phyloP scores from a whole-genome alignment of 148 eudicot genomes.

The Silene conica region DNA sequence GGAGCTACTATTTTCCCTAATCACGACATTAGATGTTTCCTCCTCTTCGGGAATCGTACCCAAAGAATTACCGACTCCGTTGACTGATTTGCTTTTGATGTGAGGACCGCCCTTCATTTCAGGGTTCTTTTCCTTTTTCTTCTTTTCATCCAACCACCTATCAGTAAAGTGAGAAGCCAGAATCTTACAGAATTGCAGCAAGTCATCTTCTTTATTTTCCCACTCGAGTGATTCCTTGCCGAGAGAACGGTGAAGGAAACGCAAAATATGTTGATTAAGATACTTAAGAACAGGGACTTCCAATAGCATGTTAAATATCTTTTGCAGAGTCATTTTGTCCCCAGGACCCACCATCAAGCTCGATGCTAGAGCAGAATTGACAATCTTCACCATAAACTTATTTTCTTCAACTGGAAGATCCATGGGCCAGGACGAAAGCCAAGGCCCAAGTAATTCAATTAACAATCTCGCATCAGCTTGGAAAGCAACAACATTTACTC shows the following conservation, averaged over 20 bases:
- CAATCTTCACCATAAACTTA: conserved; percentile 29
- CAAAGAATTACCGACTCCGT: conserved; percentile 28
- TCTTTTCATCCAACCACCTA: conserved; percentile 69
- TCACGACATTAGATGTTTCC: conserved; percentile 23
- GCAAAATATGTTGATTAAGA: conserved; percentile 42
- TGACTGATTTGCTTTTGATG: conserved; percentile 20
- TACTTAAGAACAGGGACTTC: conserved; percentile 53
- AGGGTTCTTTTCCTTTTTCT: conserved; percentile 49
- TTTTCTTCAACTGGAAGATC: conserved; percentile 31
- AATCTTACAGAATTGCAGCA: conserved; percentile 36
- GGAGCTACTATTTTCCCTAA: conserved; percentile 30
- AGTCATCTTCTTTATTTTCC: conserved; percentile 59
- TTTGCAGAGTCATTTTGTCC: conserved; percentile 43
- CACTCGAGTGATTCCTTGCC: conserved; percentile 30
- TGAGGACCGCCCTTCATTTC: conserved; percentile 27
- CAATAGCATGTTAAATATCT: conserved; percentile 47
- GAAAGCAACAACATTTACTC: conserved; percentile 44
- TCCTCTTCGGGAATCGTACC: conserved; percentile 72
- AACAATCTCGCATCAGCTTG: conserved; percentile 64
- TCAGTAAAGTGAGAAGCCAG: conserved; percentile 62
- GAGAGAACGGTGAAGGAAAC: conserved; percentile 32
- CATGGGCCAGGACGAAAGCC: conserved; percentile 24
- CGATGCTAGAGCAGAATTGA: conserved; percentile 48
- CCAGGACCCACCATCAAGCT: conserved; percentile 60
- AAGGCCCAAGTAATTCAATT: conserved; percentile 44